Conservation (phyloP, 2,329 filamentous ascomycete species). For the Akanthomyces dipterigenus region DNA sequence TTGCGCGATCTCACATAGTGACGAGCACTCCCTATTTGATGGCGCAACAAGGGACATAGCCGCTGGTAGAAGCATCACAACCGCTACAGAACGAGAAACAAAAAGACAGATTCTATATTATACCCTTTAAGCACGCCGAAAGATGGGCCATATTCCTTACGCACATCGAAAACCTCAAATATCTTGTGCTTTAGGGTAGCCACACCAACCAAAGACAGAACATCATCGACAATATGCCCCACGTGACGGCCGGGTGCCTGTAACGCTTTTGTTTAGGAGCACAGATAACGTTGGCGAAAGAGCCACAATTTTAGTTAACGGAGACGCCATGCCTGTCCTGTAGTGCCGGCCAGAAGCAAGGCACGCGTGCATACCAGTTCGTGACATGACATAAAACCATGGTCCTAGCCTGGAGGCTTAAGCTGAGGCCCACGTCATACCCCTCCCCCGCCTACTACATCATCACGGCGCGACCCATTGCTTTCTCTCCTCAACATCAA, state of each 20-base stretch:
- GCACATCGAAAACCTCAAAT: too few species aligned
- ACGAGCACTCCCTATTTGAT: too few species aligned
- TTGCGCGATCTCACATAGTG: too few species aligned
- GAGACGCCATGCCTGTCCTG: not conserved
- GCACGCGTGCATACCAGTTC: not conserved
- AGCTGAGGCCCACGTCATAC: conserved; percentile 6
- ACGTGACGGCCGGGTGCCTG: not conserved
- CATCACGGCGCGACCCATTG: conserved; percentile 2
- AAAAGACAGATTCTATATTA: too few species aligned
- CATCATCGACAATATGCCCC: not conserved
- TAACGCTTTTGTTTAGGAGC: not conserved
- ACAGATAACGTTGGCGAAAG: not conserved
- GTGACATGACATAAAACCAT: not conserved
- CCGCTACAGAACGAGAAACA: too few species aligned
- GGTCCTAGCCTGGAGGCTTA: not conserved
- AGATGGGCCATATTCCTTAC: too few species aligned
- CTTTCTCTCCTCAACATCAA: not conserved
- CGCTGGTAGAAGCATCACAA: too few species aligned
- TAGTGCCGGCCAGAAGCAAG: not conserved
- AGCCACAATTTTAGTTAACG: not conserved
- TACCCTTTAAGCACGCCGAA: too few species aligned
- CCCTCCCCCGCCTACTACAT: conserved; percentile 13
- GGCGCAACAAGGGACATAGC: too few species aligned
- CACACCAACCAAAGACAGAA: not conserved
- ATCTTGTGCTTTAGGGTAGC: not conserved